Base-by-base conservation (phyloP, 2,329 filamentous ascomycete genomes). In the Fusarium tupiense region DNA sequence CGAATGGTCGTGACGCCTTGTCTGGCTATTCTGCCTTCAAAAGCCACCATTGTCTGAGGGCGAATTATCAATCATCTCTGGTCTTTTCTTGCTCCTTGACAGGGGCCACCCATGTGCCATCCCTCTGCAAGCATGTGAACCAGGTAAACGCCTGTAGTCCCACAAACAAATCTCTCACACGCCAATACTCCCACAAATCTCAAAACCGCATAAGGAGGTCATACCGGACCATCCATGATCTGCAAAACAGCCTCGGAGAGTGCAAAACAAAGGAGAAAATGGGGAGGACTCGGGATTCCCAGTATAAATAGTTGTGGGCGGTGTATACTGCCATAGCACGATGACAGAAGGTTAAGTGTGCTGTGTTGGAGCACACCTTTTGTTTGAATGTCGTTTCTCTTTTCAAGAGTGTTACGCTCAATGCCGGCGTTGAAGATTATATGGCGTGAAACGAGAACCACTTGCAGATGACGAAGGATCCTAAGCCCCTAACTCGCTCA, bases 401-500 rank as follows among this genome's bases (percentile, higher is more conserved):
- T 33, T 50, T 37, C 20, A 24, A 26, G 37, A 38, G 50, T 20
- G 13, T 41, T 56, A 40, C n/a, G 35, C 17, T 54, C 26, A 38
- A 24, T 22, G 33, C 33, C n/a, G 22, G 29, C 19, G n/a, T 52
- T 24, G 12, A 59, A 49, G 22, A 19, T 26, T 31, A 14, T 5
- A 29, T 24, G 26, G n/a, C 19, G 41, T 40, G 26, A n/a, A n/a
- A 29, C 12, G 16, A 26, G 44, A 29, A 12, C 22, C n/a, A 31
- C 44, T 59, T 16, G 38, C 33, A 26, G 6, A 53, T 19, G 16
- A 31, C 22, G 40, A 20, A 20, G 8, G 24, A 29, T 22, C 41
- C 69, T 77, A 83, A 50, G 81, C 80, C 40, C 81, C 82, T 49
- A 83, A 66, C 56, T 83, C 82, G 64, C 78, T 81, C n/a, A 83